Conservation (phyloP, 2,329 filamentous ascomycete species). For the Leptographium lundbergii region DNA sequence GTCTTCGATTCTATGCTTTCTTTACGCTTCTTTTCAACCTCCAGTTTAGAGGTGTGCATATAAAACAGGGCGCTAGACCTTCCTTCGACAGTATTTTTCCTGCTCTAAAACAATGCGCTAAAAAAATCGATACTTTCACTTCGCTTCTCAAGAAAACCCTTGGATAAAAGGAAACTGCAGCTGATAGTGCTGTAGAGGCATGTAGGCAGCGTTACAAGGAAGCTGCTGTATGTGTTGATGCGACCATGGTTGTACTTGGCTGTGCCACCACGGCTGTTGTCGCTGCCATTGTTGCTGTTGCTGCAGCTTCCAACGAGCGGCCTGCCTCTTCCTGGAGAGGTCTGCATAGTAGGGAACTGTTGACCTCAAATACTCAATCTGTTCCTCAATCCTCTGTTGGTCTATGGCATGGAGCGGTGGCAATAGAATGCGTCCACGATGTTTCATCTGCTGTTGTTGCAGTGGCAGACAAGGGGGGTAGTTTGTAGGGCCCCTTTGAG, state of each 20-base stretch:
- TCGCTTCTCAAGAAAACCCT: neutral
- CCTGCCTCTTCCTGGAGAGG: slow-evolving; percentile 8
- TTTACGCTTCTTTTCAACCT: neutral
- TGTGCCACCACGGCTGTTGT: neutral
- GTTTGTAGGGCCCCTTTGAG: no score
- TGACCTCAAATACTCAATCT: slow-evolving; percentile 9
- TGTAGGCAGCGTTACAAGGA: neutral
- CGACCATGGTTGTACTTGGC: neutral
- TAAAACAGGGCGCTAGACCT: neutral
- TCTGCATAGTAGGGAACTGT: slow-evolving; percentile 10
- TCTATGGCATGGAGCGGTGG: slow-evolving; percentile 1
- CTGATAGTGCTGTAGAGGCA: neutral
- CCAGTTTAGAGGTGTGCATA: neutral
- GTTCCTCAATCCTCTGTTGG: slow-evolving; percentile 12
- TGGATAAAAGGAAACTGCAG: neutral
- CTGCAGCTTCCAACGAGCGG: slow-evolving; percentile 5
- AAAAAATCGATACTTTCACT: neutral
- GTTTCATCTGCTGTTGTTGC: neutral
- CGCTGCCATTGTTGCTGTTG: neutral
- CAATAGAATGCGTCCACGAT: neutral
- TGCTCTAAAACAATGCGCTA: neutral
- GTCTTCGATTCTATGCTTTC: neutral
- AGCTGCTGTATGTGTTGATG: neutral
- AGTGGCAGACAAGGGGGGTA: neutral
- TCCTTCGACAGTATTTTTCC: neutral